phyloP scores from a whole-genome alignment of 257 asterid genomes.

The Thymus quinquecostatus region DNA sequence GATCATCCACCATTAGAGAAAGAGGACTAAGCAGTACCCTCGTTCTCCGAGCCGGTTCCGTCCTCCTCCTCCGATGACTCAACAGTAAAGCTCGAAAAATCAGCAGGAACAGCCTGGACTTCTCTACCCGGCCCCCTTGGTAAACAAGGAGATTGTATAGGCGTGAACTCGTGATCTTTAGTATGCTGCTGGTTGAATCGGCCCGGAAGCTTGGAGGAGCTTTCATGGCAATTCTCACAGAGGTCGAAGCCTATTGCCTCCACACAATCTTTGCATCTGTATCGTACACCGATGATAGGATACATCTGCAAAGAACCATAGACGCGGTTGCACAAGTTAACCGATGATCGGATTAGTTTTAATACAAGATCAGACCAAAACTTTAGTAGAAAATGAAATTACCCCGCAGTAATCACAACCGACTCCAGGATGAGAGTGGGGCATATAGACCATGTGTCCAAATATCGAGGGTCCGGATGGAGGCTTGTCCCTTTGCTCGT shows the following conservation, averaged over 20 bases:
- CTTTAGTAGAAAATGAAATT: constrained; percentile 25
- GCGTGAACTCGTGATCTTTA: constrained; percentile 56
- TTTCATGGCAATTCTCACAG: constrained; percentile 56
- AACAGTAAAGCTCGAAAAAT: constrained; percentile 17
- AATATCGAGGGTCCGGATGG: neutral
- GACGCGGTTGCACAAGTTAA: no score
- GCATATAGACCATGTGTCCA: constrained; percentile 17
- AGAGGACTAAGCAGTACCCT: constrained; percentile 13
- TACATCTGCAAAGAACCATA: constrained; percentile 45
- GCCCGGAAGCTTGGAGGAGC: constrained; percentile 64
- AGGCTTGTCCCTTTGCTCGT: constrained; percentile 27
- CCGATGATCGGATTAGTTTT: no score
- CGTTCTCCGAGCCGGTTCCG: constrained; percentile 1
- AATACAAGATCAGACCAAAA: no score
- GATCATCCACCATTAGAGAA: constrained; percentile 29
- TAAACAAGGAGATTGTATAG: constrained; percentile 10
- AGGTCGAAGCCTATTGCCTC: constrained; percentile 76
- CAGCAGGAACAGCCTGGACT: neutral
- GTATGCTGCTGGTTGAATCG: constrained; percentile 84
- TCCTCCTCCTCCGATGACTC: constrained; percentile 30
- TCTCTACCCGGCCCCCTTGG: neutral
- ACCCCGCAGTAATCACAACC: constrained; percentile 93
- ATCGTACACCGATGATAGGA: constrained; percentile 69
- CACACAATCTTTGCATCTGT: constrained; percentile 70
- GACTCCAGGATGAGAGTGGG: constrained; percentile 46